phyloP scores from a whole-genome alignment of 768 basidiomycete species.

The Russula sp. region DNA sequence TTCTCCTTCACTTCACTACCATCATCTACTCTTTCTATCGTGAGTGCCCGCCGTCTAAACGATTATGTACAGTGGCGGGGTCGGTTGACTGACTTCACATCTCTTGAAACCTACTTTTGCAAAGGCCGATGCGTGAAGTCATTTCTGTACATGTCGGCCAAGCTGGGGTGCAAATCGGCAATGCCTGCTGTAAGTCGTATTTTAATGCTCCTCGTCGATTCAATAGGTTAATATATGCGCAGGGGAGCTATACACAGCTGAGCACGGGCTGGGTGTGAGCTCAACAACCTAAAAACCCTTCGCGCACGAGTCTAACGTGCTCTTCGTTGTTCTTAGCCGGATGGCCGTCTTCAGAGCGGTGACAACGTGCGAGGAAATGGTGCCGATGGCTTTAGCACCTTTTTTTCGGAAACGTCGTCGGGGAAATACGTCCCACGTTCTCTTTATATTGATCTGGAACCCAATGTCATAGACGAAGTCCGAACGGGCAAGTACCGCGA shows the following conservation, averaged over 20 bases:
- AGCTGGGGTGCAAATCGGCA: conserved; percentile 97
- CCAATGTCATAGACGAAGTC: conserved; percentile 97
- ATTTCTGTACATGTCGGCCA: conserved; percentile 98
- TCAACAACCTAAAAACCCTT: conserved; percentile 29
- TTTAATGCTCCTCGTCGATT: conserved; percentile 16
- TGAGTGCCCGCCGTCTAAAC: conserved; percentile 6
- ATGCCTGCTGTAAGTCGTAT: conserved; percentile 87
- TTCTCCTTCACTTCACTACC: not conserved
- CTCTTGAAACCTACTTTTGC: conserved; percentile 18
- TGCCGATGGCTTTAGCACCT: conserved; percentile 96
- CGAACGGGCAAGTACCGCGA: conserved; percentile 92
- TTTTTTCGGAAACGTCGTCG: conserved; percentile 96
- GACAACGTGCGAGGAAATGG: conserved; percentile 59
- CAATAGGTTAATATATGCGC: conserved; percentile 26
- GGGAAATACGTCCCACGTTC: conserved; percentile 98
- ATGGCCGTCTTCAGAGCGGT: conserved; percentile 82
- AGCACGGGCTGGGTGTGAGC: conserved; percentile 93
- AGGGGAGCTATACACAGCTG: conserved; percentile 99
- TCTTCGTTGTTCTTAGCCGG: conserved; percentile 57
- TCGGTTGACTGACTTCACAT: not conserved
- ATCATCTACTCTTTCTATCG: not conserved
- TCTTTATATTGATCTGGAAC: conserved; percentile 95
- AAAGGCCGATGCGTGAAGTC: conserved; percentile 80
- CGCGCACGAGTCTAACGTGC: conserved; percentile 26
- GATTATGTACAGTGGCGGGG: not conserved